These are phyloP conservation scores for Pseudocercospora eumusae DNA, from an alignment of 2,329 filamentous ascomycete genomes.

Conservation along the genomic window DNA sequence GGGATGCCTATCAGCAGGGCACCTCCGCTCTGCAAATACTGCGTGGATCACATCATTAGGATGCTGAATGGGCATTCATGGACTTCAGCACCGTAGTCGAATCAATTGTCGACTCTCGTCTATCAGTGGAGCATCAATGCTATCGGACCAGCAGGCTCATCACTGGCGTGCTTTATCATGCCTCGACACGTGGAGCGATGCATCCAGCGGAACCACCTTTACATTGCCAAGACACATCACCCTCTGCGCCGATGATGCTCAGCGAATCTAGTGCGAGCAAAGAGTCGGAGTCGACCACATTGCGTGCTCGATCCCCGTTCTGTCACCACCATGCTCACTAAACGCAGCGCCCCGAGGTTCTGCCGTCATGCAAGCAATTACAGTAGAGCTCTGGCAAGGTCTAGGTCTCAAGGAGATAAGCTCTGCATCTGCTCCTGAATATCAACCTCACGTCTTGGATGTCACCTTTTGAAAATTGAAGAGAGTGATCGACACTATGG, in stretches of 20 bases:
- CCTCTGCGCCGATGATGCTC: not conserved
- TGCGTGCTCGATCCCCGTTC: conserved; percentile 23
- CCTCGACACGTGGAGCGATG: not conserved
- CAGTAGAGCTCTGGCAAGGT: conserved; percentile 12
- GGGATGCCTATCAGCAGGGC: not conserved
- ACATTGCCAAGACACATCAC: not conserved
- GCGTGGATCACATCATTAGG: conserved; percentile 13
- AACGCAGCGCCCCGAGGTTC: conserved; percentile 5
- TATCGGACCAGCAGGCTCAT: not conserved
- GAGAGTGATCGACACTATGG: conserved; percentile 7
- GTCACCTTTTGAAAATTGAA: not conserved
- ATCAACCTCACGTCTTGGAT: not conserved
- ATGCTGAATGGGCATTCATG: conserved; percentile 3
- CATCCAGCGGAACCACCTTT: not conserved
- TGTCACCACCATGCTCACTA: conserved; percentile 17
- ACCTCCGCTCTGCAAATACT: not conserved
- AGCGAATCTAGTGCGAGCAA: conserved; percentile 6
- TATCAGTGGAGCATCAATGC: not conserved
- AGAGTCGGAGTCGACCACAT: conserved; percentile 6
- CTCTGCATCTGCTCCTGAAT: conserved; percentile 12
- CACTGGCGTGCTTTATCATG: not conserved
- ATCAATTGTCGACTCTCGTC: not conserved
- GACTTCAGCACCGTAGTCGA: not conserved
- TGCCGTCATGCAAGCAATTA: conserved; percentile 10
- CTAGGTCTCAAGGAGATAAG: conserved; percentile 18